Base-by-base conservation (phyloP, 257 asterid species). In the Catharanthus roseus region DNA sequence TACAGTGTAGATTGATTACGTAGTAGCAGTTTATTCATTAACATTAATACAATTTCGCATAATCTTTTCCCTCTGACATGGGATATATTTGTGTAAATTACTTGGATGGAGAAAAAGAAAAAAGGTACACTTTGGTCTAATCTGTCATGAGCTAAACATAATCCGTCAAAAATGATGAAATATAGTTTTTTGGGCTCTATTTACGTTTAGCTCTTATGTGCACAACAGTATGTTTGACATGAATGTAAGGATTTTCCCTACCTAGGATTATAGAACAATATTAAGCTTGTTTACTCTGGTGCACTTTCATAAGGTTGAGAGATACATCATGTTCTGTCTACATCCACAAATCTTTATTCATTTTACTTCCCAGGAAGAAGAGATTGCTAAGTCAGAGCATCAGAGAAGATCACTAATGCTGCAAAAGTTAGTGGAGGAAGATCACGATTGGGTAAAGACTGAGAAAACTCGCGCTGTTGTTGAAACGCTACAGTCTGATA, bases 341-440 rank as follows among this genome's bases (percentile, higher is more conserved):
- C 34, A 13, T 61, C 15, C 45, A 61, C 34, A n/a, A 26, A 49
- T 47, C 29, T 47, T 33, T 63, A 72, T 34, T 55, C 47, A 15
- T 60, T 24, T 6, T 47, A 50, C 41, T 44, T 75, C 76, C 0
- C 36, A 90, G 97, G 97, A 87, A 78, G 89, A 82, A 77, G 96
- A 82, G 77, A 77, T 60, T 44, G 78, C 97, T 55, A 90, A 87
- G 84, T 76, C 81, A 78, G 96, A 89, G 72, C 82, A 80, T 31
- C 87, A 84, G 64, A 83, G 84, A 72, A 90, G 83, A 80, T 71
- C 86, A 42, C 44, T 66, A 50, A 79, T 89, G 66, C 84, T 89
- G 66, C 89, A 79, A 78, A 84, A 89, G 80, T 89, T 81, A 78
- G 88, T 84, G 75, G 87, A 85, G 56, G 95, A 87, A 72, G 71